Base-by-base conservation (phyloP, 345 rosid species). In the Isatis tinctoria region DNA sequence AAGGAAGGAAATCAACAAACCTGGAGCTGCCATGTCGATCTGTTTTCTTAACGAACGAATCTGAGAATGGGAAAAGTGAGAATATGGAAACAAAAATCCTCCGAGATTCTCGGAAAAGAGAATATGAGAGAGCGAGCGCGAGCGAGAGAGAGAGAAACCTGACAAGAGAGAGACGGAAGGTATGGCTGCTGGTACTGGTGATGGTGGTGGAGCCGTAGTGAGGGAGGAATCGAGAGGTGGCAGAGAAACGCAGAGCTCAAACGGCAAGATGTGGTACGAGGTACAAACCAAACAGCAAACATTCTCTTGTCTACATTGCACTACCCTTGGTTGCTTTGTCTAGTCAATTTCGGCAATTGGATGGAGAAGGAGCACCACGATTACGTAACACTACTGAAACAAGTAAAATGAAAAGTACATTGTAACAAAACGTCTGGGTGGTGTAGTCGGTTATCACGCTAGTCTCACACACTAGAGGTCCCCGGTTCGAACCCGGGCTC, bases 401-500 rank as follows among this genome's bases (percentile, higher is more conserved):
- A 22, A 22, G 1, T 2, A 2, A 22, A 22, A 1, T 1, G 24
- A 22, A 22, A 22, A 22, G 2, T 22, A 22, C 24, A 22, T 22
- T 2, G 10, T 35, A 35, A 35, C 37, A 35, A 2, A 12, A 6
- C 0, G 81, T 78, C 81, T 73, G 75, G 82, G 82, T 79, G 75
- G 78, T 79, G 82, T 79, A 79, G 78, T 73, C 68, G 82, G 78
- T 78, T 69, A 88, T 87, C 87, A 84, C 85, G 85, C 84, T 85
- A 90, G 92, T 84, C 92, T 88, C 88, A 85, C 92, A 81, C 92
- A 82, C 90, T 86, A 84, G 83, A 87, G 89, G 88, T 83, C 94
- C 83, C 87, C 82, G 78, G 86, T 87, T 85, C 85, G 86, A 88
- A 87, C 77, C 86, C 86, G 81, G 84, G 79, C 87, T 85, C 83